A percentile compares a stretch with the other conserved stretches of the same genome.
phyloP scores from a whole-genome alignment of 305 asterid species.

The Fraxinus dipetala region DNA sequence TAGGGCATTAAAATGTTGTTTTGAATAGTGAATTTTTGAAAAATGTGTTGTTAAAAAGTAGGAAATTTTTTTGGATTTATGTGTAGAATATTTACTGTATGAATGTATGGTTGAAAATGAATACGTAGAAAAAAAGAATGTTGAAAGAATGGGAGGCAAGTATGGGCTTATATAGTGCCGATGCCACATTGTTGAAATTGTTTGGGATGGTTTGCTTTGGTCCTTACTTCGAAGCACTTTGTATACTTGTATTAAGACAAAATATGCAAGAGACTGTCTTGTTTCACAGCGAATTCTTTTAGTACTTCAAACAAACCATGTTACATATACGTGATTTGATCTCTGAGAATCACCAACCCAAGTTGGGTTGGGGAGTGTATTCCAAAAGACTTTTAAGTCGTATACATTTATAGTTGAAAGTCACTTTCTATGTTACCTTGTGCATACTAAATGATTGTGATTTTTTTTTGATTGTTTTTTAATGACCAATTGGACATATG shows the following conservation, averaged over 20 bases:
- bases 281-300: neutral
- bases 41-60: too few species aligned
- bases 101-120: too few species aligned
- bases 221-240: too few species aligned
- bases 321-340: neutral
- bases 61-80: too few species aligned
- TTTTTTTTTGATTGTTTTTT: neutral
- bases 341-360: neutral
- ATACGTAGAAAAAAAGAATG: too few species aligned
- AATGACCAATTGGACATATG: neutral
- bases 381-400: neutral
- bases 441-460: neutral
- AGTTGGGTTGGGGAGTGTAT: neutral
- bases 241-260: too few species aligned
- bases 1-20: neutral
- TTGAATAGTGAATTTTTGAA: too few species aligned
- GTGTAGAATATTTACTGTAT: too few species aligned
- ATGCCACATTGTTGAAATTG: neutral
- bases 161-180: too few species aligned
- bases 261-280: neutral
- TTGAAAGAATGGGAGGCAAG: too few species aligned
- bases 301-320: neutral
- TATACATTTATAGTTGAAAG: neutral
- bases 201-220: too few species aligned
- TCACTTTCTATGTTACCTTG: neutral